Evolutionary conservation across 1,139 yeast genomes (phyloP), one percentile per base, ranked within the genome.

Genomic region (Yamadazyma atlantica): DNA sequence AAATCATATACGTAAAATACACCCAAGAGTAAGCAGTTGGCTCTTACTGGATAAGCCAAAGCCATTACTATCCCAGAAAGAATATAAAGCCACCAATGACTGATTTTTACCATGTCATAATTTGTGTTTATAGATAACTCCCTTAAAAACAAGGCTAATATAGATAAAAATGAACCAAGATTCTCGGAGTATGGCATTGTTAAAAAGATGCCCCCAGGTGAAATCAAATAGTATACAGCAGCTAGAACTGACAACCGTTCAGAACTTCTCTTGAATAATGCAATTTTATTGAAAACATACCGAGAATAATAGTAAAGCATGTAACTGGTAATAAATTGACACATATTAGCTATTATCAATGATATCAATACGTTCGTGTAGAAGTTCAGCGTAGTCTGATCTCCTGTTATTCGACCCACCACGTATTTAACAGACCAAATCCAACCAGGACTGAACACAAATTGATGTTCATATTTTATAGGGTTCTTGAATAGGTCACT

Each of bases 361-460:
- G 77, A 75, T 13, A 63, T 46, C 6, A 69, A 35, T n/a, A 81
- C 60, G 23, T 68, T 65, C 25, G 53, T 49, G 52, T 80, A 80
- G 38, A 78, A 64, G 40, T 61, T 60, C 37, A 58, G 55, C 3
- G 50, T 52, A 5, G 46, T 33, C 6, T 49, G 53, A 28, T 16
- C 17, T 14, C 19, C 17, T 14, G 30, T 28, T 28, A 48, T 30
- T 1, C 59, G 57, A 1, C 19, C 16, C n/a, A 31, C 34, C 3
- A 54, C 16, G 24, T 33, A 40, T 33, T 62, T 58, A 16, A 87
- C 60, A 3, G 80, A 41, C 32, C 75, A 54, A 66, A 85, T 73
- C 95, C 96, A 89, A 3, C 79, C 58, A 5, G 87, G 85, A 29
- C 95, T 82, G 57, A 88, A 92, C 7, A 95, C 97, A 73, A 80